Conservation (phyloP, 805 yeast species). For the Deakozyma indianensis region DNA sequence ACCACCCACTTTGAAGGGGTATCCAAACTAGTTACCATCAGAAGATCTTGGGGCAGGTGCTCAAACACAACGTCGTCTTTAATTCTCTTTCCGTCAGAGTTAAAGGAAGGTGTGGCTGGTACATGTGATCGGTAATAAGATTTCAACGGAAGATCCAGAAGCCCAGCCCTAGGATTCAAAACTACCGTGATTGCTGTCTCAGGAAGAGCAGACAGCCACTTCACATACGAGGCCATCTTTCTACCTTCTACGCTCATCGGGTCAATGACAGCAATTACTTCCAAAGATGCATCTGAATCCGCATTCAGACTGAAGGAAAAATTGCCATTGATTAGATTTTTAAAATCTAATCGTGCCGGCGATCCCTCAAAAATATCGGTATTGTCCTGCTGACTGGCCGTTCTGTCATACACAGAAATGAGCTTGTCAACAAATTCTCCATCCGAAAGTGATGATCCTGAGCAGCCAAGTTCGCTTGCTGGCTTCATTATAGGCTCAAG, state of each 20-base stretch:
- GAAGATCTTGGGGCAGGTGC: constrained; percentile 35
- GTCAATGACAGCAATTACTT: constrained; percentile 48
- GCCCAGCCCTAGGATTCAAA: constrained; percentile 38
- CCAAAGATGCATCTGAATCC: constrained; percentile 27
- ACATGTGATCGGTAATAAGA: constrained; percentile 43
- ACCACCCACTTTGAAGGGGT: constrained; percentile 59
- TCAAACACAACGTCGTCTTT: constrained; percentile 25
- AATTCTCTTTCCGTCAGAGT: constrained; percentile 15
- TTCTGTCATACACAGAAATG: constrained; percentile 9
- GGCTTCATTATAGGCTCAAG: constrained; percentile 8
- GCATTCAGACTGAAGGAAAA: constrained; percentile 2
- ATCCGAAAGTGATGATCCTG: too few species aligned
- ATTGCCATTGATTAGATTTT: neutral
- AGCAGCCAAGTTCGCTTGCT: too few species aligned
- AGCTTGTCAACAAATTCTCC: constrained; percentile 6
- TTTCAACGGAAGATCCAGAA: constrained; percentile 33
- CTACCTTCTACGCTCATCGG: constrained; percentile 65
- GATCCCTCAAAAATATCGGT: constrained; percentile 2
- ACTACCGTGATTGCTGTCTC: constrained; percentile 40
- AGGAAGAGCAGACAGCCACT: constrained; percentile 28
- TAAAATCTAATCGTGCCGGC: neutral
- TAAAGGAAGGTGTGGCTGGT: constrained; percentile 21
- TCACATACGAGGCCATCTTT: constrained; percentile 34
- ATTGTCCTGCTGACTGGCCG: constrained; percentile 5
- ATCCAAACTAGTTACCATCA: constrained; percentile 43